Percentiles rank a stretch among this genome's conserved stretches.
Evolutionary conservation across 106 monocot species (phyloP).

Genomic region (Narthecium ossifragum): DNA sequence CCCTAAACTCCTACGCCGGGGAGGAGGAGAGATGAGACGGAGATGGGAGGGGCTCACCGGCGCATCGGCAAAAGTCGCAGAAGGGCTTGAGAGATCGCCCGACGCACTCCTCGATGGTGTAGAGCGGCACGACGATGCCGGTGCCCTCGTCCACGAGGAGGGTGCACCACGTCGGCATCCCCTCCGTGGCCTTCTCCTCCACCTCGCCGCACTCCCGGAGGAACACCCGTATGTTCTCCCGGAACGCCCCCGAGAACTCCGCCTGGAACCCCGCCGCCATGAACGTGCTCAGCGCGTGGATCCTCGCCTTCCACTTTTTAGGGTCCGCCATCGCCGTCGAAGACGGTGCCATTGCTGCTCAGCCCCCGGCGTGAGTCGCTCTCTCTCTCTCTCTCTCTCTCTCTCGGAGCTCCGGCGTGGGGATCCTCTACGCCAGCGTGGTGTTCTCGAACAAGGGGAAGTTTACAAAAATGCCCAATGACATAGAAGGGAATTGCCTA

Average conservation of each 20-base stretch:
- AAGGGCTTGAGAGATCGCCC: conserved; percentile 33
- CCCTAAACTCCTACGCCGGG: not conserved
- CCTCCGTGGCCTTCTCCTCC: conserved; percentile 29
- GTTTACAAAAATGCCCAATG: too few species aligned
- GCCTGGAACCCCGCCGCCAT: conserved; percentile 32
- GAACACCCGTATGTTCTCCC: conserved; percentile 76
- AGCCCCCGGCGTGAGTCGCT: not conserved
- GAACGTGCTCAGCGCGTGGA: conserved; percentile 63
- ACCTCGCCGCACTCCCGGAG: conserved; percentile 43
- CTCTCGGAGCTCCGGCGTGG: not conserved
- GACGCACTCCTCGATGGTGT: conserved; percentile 68
- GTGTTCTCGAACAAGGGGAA: not conserved
- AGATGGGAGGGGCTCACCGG: conserved; percentile 37
- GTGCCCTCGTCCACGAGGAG: conserved; percentile 67
- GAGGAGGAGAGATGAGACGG: not conserved
- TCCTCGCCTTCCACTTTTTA: conserved; percentile 17
- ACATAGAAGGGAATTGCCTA: too few species aligned
- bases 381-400: not conserved
- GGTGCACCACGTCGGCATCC: conserved; percentile 74
- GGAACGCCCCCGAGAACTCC: conserved; percentile 64
- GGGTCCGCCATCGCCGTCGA: conserved; percentile 12
- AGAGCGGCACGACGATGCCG: conserved; percentile 53
- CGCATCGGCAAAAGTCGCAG: conserved; percentile 77
- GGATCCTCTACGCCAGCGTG: not conserved
- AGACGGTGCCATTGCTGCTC: conserved; percentile 4